Evolutionary conservation across 2,329 filamentous ascomycete species (phyloP), one percentile per base, ranked within the genome.

Genomic region (Fusarium irregulare): DNA sequence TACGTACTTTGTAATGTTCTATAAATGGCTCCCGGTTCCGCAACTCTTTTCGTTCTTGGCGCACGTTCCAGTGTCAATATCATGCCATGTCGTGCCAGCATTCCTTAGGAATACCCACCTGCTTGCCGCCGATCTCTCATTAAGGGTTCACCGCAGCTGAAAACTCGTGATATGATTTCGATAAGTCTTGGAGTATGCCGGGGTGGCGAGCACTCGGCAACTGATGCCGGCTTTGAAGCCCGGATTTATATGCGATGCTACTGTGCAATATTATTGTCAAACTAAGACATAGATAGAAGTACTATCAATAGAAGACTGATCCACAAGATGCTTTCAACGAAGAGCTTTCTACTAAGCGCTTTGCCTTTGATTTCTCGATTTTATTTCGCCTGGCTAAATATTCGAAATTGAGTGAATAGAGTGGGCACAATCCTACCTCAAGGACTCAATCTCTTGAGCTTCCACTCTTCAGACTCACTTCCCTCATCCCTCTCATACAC

Each of bases 401-500:
- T n/a, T 23, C n/a, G 23, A 32, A 6, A 30, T 20, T 18, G 11
- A 9, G 8, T 20, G 18, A 47, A 18, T 18, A 45, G 18, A 40
- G n/a, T 42, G 37, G 9, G 16, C 25, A 13, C 20, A 11, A 9
- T 21, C 7, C 18, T 9, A 6, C 7, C 9, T 49, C 45, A 70
- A 49, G 93, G 93, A 76, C 92, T 94, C 78, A 94, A 78, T 75
- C 93, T 89, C 74, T 93, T 86, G 73, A 96, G 81, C 76, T 81
- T 87, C 92, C 92, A 94, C 57, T 81, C 79, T 14, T 60, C 60
- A 21, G 30, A 44, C 18, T 73, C 81, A 13, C 75, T 78, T 51
- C 82, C 83, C 55, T 83, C 83, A 51, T 88, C 85, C 78, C 87
- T 89, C 59, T 89, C 88, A 81, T 98, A 98, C 66, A 90, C 87